phyloP scores from a whole-genome alignment of 495 filamentous ascomycete species.

The Elasticomyces elasticus region DNA sequence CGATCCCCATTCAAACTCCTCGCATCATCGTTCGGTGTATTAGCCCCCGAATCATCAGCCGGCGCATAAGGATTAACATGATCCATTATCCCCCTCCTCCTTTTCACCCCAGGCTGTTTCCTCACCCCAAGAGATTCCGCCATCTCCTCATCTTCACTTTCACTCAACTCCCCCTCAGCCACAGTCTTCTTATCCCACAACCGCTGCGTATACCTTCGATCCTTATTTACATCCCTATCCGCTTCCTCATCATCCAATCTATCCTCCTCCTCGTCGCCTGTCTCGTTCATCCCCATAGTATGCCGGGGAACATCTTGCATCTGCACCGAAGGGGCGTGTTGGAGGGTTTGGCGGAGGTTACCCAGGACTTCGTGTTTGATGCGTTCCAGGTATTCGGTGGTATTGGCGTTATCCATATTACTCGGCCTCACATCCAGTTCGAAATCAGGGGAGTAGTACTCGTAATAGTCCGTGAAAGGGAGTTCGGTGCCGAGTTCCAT shows the following conservation, averaged over 20 bases:
- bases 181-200: conserved; percentile 70
- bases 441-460: conserved; percentile 97
- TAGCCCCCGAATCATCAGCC: conserved; percentile 50
- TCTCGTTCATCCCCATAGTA: conserved; percentile 62
- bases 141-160: conserved; percentile 52
- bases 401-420: conserved; percentile 99
- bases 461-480: conserved; percentile 98
- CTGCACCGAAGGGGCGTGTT: conserved; percentile 80
- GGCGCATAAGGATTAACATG: conserved; percentile 54
- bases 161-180: conserved; percentile 62
- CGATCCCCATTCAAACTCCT: conserved; percentile 40
- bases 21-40: conserved; percentile 42
- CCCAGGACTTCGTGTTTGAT: conserved; percentile 87
- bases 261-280: conserved; percentile 78
- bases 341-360: conserved; percentile 68
- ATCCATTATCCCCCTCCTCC: conserved; percentile 57
- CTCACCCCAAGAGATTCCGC: conserved; percentile 60
- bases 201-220: conserved; percentile 71
- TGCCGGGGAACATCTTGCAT: conserved; percentile 88
- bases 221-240: conserved; percentile 48
- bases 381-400: conserved; percentile 86
- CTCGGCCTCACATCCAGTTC: conserved; percentile 88
- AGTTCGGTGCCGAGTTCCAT: conserved; percentile 67
- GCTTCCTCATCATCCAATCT: conserved; percentile 77
- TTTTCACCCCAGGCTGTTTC: conserved; percentile 48